Evolutionary conservation across 305 asterid genomes (phyloP).

Genomic region (Solanum hybrid): DNA sequence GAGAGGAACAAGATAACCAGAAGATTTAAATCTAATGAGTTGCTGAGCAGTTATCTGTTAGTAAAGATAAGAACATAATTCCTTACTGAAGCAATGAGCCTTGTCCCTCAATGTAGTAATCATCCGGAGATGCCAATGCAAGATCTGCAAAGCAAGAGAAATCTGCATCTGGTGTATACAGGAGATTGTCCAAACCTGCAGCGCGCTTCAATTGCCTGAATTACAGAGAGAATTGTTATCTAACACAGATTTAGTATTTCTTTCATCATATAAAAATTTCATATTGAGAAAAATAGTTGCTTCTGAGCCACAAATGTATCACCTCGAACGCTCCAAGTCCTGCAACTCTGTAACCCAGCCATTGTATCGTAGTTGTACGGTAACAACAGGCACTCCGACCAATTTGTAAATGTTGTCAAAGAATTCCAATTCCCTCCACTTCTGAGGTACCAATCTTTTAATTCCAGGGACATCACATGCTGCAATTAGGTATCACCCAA

Average conservation of each 20-base stretch:
- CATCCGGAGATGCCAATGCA: slow-evolving; percentile 90
- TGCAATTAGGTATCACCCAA: slow-evolving; percentile 20
- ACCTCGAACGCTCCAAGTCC: slow-evolving; percentile 89
- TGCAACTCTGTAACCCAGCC: slow-evolving; percentile 98
- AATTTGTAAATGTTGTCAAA: slow-evolving; percentile 84
- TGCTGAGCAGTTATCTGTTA: not conserved
- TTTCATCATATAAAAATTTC: not conserved
- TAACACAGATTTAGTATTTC: not conserved
- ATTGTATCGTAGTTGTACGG: slow-evolving; percentile 86
- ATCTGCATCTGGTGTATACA: slow-evolving; percentile 97
- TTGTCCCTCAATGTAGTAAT: slow-evolving; percentile 91
- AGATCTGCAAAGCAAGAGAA: slow-evolving; percentile 99
- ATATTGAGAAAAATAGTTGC: slow-evolving; percentile 6
- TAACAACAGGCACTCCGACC: slow-evolving; percentile 96
- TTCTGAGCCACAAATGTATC: slow-evolving; percentile 7
- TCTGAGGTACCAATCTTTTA: slow-evolving; percentile 68
- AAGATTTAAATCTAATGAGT: not conserved
- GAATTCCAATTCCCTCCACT: slow-evolving; percentile 83
- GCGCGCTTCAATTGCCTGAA: slow-evolving; percentile 84
- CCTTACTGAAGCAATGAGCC: slow-evolving; percentile 98
- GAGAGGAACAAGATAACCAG: slow-evolving; percentile 7
- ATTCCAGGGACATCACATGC: slow-evolving; percentile 99
- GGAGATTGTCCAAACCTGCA: slow-evolving; percentile 89
- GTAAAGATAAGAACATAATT: not conserved
- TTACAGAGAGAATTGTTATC: slow-evolving; percentile 4